Base-by-base conservation (phyloP, 2,329 filamentous ascomycete genomes). In the Ceratocystis cubensis region DNA sequence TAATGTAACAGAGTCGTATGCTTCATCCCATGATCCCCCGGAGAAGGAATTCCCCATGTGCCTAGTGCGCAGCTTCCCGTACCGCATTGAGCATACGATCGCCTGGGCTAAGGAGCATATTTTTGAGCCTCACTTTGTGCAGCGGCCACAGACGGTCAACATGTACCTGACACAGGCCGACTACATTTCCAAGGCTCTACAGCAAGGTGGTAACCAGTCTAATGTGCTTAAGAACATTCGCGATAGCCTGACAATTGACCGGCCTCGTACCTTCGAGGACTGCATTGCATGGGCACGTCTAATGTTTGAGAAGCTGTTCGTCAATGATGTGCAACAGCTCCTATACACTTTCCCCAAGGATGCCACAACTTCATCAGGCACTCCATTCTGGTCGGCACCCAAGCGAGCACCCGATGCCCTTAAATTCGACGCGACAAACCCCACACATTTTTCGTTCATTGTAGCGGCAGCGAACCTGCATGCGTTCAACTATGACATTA, bases 21-120 rank as follows among this genome's bases (percentile, higher is more conserved):
- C 94, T 0, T 82, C 80, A 3, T 97, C 94, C 22, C 93, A 96
- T 75, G 95, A 99, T 75, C 94, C 94, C 0, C 94, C 94, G 0
- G 95, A 99, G 81, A 91, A 96, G 79, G 96, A 94, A 0, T 97
- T 99, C 82, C 94, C 94, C 0, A 97, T 97, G 92, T 99, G 94
- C 76, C 97, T 94, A 4, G 82, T 99, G 69, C 86, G 90, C 73
- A 96, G 92, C 76, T 99, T 99, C 81, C 94, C 94, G 68, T 99
- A 99, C 81, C 88, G 88, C 73, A 99, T 99, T 72, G 92, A 99
- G 78, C 94, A 99, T 76, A 97, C 94, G 0, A 99, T 99, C 75
- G 94, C 94, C 2, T 99, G 94, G 94, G 88, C 92, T 48, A 90
- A 95, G 72, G 94, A 97, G 75, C 77, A 79, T 72, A 83, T 96